phyloP scores from a whole-genome alignment of 345 rosid species.

The Euphorbia lathyris region DNA sequence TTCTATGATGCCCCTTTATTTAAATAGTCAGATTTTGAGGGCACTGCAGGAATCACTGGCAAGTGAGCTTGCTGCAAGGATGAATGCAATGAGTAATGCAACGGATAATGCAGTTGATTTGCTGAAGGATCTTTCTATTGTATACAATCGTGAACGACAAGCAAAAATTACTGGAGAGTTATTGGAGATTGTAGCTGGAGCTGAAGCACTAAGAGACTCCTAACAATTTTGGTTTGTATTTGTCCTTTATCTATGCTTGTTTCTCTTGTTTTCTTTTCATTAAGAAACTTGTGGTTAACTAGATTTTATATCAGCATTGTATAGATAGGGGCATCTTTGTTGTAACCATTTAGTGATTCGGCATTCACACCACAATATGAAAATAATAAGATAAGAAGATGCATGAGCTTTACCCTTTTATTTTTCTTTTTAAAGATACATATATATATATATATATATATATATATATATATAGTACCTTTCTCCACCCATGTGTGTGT shows the following conservation, averaged over 20 bases:
- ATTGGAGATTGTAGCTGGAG: slow-evolving; percentile 83
- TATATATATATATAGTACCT: not conserved
- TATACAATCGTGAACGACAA: slow-evolving; percentile 66
- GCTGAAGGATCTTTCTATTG: slow-evolving; percentile 56
- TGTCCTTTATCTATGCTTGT: not conserved
- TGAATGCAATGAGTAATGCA: slow-evolving; percentile 83
- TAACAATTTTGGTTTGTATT: slow-evolving; percentile 15
- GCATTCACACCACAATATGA: not conserved
- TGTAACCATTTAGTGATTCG: not conserved
- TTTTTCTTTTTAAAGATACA: not conserved
- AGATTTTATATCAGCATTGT: not conserved
- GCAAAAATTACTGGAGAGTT: slow-evolving; percentile 76
- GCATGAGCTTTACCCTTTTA: not conserved
- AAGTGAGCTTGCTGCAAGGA: slow-evolving; percentile 82
- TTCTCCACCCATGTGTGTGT: not conserved
- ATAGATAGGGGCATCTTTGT: not conserved
- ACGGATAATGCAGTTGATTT: slow-evolving; percentile 76
- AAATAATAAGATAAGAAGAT: not conserved
- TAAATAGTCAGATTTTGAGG: slow-evolving; percentile 83
- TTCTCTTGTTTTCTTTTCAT: not conserved
- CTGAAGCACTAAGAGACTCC: slow-evolving; percentile 54
- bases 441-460: too few relatives aligned
- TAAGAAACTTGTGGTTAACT: not conserved
- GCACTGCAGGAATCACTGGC: slow-evolving; percentile 84
- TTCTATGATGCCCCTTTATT: slow-evolving; percentile 86